These are phyloP conservation scores for Coemansia sp. DNA, from an alignment of 371 early-diverging fungal genomes.

Conservation along the genomic window DNA sequence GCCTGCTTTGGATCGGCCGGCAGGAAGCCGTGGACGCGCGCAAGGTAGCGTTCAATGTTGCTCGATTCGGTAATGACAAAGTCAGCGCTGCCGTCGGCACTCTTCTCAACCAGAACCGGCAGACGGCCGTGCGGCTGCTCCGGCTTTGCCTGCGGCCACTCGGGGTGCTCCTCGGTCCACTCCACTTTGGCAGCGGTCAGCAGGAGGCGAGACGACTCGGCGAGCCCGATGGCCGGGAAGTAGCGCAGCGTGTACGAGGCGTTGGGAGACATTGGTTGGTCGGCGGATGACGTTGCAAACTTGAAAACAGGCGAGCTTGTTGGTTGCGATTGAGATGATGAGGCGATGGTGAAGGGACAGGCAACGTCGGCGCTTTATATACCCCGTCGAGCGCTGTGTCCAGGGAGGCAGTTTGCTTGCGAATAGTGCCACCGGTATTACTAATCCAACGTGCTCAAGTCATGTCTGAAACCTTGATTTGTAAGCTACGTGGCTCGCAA, in stretches of 20 bases:
- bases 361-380: too few relatives aligned
- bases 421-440: too few relatives aligned
- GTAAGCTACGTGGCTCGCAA: too few relatives aligned
- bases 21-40: conserved; percentile 49
- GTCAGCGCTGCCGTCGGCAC: conserved; percentile 33
- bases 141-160: conserved; percentile 52
- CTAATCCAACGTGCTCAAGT: too few relatives aligned
- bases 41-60: conserved; percentile 57
- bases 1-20: conserved; percentile 29
- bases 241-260: conserved; percentile 20
- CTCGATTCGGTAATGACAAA: conserved; percentile 48
- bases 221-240: conserved; percentile 11
- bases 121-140: conserved; percentile 54
- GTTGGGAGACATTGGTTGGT: not conserved
- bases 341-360: too few relatives aligned
- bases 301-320: too few relatives aligned
- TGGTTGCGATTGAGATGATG: too few relatives aligned
- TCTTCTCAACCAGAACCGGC: conserved; percentile 53
- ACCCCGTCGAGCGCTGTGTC: too few relatives aligned
- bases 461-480: too few relatives aligned
- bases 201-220: conserved; percentile 21
- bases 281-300: not conserved
- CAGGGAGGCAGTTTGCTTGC: too few relatives aligned
- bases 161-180: conserved; percentile 36
- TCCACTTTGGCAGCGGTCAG: conserved; percentile 24